phyloP scores from a whole-genome alignment of 2,329 filamentous ascomycete genomes.

The Bimuria novae-zelandiae region DNA sequence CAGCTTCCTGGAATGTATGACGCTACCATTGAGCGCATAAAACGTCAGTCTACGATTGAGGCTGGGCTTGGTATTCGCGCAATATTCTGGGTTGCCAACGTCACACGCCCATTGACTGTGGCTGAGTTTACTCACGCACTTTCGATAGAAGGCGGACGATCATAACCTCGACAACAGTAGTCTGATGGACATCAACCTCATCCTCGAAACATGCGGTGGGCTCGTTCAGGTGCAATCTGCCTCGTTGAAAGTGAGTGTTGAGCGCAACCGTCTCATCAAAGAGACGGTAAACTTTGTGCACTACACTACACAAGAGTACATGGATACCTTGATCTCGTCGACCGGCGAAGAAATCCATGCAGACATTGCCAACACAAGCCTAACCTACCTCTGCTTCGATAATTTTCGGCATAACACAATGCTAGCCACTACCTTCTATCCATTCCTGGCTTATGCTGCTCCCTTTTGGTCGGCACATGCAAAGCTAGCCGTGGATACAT shows the following conservation, averaged over 20 bases:
- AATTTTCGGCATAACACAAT: not conserved
- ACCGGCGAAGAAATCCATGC: not conserved
- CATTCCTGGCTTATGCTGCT: slow-evolving; percentile 1
- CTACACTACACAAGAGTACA: slow-evolving; percentile 6
- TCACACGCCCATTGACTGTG: slow-evolving; percentile 8
- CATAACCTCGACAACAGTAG: not conserved
- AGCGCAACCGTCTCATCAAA: not conserved
- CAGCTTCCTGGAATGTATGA: slow-evolving; percentile 5
- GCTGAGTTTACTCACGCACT: slow-evolving; percentile 8
- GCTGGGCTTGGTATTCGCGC: slow-evolving; percentile 6
- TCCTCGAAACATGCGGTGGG: slow-evolving; percentile 7
- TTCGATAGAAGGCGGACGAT: slow-evolving; percentile 4
- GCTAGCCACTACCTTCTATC: not conserved
- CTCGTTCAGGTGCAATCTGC: slow-evolving; percentile 5
- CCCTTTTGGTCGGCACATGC: slow-evolving; percentile 4
- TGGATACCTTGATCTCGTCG: not conserved
- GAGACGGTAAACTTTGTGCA: slow-evolving; percentile 5
- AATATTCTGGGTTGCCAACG: slow-evolving; percentile 8
- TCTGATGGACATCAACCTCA: slow-evolving; percentile 9
- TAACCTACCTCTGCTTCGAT: not conserved
- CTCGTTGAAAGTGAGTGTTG: not conserved
- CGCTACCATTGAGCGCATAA: slow-evolving; percentile 4
- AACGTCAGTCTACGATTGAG: slow-evolving; percentile 5
- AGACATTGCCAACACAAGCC: slow-evolving; percentile 7
- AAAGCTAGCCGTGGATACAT: not conserved